These are phyloP conservation scores for Botrytis squamosa DNA, from an alignment of 2,329 filamentous ascomycete genomes.

Conservation along the genomic window DNA sequence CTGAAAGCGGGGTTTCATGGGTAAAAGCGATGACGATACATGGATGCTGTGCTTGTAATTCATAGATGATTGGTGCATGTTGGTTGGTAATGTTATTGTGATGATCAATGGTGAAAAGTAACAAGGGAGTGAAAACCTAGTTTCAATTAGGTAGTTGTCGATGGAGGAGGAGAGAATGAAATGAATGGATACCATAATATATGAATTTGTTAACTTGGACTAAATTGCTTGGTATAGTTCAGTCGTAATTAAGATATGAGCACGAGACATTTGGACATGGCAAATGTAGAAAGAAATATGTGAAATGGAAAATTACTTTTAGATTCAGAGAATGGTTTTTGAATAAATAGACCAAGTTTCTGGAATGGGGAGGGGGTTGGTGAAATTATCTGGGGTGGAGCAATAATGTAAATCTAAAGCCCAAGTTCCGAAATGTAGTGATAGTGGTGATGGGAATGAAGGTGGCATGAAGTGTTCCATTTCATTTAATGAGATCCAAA, in stretches of 20 bases:
- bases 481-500: too few relatives aligned
- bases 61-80: background rate
- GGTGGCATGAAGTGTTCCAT: too few relatives aligned
- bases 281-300: background rate
- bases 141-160: background rate
- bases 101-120: background rate
- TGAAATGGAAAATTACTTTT: background rate
- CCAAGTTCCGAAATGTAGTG: background rate
- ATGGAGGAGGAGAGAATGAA: background rate
- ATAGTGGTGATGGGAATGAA: background rate
- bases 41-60: conserved; percentile 10
- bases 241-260: background rate
- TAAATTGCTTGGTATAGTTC: background rate
- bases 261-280: background rate
- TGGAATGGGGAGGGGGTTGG: too few relatives aligned
- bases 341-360: background rate
- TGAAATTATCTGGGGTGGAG: background rate
- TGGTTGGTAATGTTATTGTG: background rate
- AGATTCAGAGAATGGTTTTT: background rate
- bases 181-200: background rate
- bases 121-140: background rate
- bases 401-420: background rate
- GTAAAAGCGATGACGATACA: background rate
- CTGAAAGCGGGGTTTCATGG: background rate
- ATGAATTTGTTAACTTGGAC: background rate